These are phyloP conservation scores for Metarhizium humberi DNA, from an alignment of 2,329 filamentous ascomycete species.

Conservation along the genomic window DNA sequence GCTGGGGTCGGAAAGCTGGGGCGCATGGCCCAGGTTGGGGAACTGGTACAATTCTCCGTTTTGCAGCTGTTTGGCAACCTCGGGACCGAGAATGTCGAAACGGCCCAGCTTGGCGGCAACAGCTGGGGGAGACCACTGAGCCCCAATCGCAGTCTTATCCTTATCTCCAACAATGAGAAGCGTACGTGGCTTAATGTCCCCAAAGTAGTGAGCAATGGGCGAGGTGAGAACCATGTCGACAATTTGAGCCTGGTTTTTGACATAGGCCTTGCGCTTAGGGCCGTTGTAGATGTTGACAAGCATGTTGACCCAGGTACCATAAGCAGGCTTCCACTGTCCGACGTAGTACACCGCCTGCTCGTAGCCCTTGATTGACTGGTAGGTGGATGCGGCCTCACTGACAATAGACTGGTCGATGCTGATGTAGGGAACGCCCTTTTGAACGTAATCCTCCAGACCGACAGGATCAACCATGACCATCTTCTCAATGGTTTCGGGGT, in stretches of 20 bases:
- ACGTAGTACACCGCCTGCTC: conserved; percentile 40
- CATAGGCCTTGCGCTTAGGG: conserved; percentile 29
- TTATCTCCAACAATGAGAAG: conserved; percentile 40
- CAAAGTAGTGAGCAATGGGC: conserved; percentile 40
- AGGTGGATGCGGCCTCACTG: conserved; percentile 30
- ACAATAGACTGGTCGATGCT: conserved; percentile 28
- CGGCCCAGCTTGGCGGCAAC: conserved; percentile 36
- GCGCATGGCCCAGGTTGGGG: conserved; percentile 38
- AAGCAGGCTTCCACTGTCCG: conserved; percentile 35
- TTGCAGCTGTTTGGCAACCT: conserved; percentile 32
- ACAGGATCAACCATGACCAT: conserved; percentile 42
- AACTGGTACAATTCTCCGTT: conserved; percentile 37
- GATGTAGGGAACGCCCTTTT: conserved; percentile 37
- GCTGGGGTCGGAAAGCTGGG: conserved; percentile 41
- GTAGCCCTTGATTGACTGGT: conserved; percentile 34
- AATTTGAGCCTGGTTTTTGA: conserved; percentile 37
- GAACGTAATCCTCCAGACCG: conserved; percentile 45
- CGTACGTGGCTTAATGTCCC: conserved; percentile 32
- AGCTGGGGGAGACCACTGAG: conserved; percentile 36
- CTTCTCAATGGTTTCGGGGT: conserved; percentile 29
- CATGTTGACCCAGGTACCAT: conserved; percentile 48
- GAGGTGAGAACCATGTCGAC: conserved; percentile 48
- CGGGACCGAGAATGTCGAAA: conserved; percentile 39
- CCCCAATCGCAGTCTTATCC: conserved; percentile 46
- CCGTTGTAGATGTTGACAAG: conserved; percentile 41